A percentile compares a stretch with the other conserved stretches of the same genome.
These are phyloP conservation scores for Carpinus viminea DNA, from an alignment of 306 rosid species.

Conservation along the genomic window DNA sequence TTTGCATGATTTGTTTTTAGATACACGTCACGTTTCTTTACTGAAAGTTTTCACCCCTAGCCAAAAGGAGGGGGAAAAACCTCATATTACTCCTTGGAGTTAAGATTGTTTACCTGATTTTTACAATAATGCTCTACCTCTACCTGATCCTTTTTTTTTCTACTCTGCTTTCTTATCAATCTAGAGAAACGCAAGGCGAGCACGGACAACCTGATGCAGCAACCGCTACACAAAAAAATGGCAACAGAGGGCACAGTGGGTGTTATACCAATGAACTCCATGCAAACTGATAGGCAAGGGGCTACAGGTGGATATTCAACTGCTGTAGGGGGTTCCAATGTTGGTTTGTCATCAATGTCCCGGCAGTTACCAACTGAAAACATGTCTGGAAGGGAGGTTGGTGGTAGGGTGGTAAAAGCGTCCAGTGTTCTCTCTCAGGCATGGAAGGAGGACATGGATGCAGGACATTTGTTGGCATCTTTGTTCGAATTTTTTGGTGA, in stretches of 20 bases:
- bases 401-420: conserved; percentile 43
- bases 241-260: conserved; percentile 60
- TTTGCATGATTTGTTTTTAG: background rate
- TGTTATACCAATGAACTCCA: conserved; percentile 68
- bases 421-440: conserved; percentile 69
- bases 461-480: conserved; percentile 60
- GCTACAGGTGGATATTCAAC: conserved; percentile 53
- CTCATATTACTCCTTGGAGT: too few species aligned
- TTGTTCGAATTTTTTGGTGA: conserved; percentile 69
- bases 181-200: conserved; percentile 83
- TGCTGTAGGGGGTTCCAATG: conserved; percentile 42
- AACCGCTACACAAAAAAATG: conserved; percentile 69
- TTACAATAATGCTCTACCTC: conserved; percentile 5
- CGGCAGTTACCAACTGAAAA: conserved; percentile 51
- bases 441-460: conserved; percentile 87
- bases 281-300: conserved; percentile 71
- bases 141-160: conserved; percentile 10
- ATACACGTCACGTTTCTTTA: background rate
- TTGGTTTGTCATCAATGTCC: conserved; percentile 34
- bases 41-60: too few species aligned
- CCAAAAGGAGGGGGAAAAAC: too few species aligned
- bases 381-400: conserved; percentile 42
- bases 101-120: background rate
- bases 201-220: conserved; percentile 63
- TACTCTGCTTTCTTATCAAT: conserved; percentile 13